Conservation (phyloP, 2,329 filamentous ascomycete genomes). For the Colletotrichum noveboracense region DNA sequence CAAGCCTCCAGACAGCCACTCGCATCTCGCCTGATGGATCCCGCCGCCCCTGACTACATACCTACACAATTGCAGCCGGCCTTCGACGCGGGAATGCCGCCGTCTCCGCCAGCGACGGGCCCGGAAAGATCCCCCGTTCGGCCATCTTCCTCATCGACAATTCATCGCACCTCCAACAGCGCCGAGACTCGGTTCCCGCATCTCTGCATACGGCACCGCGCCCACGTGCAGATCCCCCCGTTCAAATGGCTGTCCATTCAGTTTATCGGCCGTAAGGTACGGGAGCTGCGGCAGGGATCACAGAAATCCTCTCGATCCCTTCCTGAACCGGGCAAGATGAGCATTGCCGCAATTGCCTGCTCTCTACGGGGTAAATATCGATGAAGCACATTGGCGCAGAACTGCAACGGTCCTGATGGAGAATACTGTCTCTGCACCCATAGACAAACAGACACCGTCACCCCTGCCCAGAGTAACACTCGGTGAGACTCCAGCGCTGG, state of each 20-base stretch:
- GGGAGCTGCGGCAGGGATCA: background rate
- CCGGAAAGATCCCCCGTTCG: background rate
- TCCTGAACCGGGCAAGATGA: background rate
- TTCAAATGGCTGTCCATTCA: background rate
- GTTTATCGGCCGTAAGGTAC: conserved; percentile 5
- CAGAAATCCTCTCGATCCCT: background rate
- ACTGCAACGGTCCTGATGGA: background rate
- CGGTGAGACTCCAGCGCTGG: background rate
- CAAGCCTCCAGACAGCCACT: background rate
- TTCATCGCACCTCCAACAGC: background rate
- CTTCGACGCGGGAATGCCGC: background rate
- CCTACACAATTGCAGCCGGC: background rate
- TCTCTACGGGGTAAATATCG: background rate
- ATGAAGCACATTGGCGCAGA: background rate
- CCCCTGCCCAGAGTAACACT: background rate
- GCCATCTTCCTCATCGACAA: background rate
- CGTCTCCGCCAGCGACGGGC: background rate
- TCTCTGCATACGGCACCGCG: background rate
- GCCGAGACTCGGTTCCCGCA: background rate
- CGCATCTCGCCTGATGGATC: background rate
- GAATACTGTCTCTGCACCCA: background rate
- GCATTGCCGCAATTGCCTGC: background rate
- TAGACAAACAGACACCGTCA: background rate
- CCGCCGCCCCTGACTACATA: background rate
- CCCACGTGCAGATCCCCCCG: conserved; percentile 4